These are phyloP conservation scores for Sorghum bicolor DNA, from an alignment of 176 grass and related monocot species.

Conservation along the genomic window DNA sequence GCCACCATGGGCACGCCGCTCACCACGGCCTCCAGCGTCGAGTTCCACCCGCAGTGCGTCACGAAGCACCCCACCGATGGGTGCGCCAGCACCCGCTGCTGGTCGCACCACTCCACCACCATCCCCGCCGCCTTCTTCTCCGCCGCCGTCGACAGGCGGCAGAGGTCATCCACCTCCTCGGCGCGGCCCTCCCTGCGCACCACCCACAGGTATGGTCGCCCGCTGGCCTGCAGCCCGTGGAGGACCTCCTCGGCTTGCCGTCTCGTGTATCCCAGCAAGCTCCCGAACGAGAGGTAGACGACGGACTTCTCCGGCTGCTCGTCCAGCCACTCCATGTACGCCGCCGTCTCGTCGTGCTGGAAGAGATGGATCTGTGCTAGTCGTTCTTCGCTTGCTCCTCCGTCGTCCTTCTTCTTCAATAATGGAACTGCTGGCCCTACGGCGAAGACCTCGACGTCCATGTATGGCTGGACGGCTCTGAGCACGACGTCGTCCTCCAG, in stretches of 20 bases:
- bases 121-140: background rate
- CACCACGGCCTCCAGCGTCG: slow-evolving; percentile 23
- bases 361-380: background rate
- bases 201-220: slow-evolving; percentile 23
- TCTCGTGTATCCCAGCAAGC: background rate
- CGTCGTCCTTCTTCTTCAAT: background rate
- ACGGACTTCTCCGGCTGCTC: slow-evolving; percentile 13
- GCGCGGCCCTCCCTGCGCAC: slow-evolving; percentile 6
- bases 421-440: background rate
- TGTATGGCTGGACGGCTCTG: background rate
- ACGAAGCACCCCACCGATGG: slow-evolving; percentile 47
- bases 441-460: background rate
- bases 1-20: slow-evolving; percentile 23
- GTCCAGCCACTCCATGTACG: slow-evolving; percentile 31
- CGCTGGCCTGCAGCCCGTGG: background rate
- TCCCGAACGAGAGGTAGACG: slow-evolving; percentile 39
- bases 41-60: slow-evolving; percentile 68
- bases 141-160: background rate
- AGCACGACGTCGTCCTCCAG: background rate
- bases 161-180: background rate
- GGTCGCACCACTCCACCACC: slow-evolving; percentile 42
- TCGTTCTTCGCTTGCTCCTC: background rate
- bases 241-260: slow-evolving; percentile 29
- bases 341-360: background rate
- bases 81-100: slow-evolving; percentile 22